A percentile compares a stretch with the other conserved stretches of the same genome.
Conservation (phyloP, 192 early-diverging fungal species). For the Piromyces sp. region DNA sequence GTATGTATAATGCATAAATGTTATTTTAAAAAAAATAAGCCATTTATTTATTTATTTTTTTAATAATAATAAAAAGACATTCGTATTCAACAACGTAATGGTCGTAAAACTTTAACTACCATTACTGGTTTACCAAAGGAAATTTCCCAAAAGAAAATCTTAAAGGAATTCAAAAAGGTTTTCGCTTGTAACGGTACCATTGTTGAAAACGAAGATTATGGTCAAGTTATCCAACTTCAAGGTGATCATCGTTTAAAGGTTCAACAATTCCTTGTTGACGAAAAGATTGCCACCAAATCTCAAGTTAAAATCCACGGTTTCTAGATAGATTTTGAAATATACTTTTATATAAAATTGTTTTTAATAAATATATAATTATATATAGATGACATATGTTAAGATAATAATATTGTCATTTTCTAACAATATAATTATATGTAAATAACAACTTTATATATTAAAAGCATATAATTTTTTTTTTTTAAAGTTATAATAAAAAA, state of each 20-base stretch:
- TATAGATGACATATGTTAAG: too few species aligned
- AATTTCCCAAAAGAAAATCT: slow-evolving; percentile 73
- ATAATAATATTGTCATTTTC: too few species aligned
- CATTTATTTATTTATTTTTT: background rate
- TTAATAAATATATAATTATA: background rate
- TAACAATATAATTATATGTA: too few species aligned
- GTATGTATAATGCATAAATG: slow-evolving; percentile 17
- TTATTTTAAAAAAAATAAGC: too few species aligned
- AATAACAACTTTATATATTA: too few species aligned
- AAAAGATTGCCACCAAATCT: slow-evolving; percentile 67
- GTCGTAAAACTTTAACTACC: slow-evolving; percentile 90
- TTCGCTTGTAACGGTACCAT: slow-evolving; percentile 96
- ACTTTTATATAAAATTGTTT: background rate
- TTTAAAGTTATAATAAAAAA: too few species aligned
- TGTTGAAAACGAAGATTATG: slow-evolving; percentile 77
- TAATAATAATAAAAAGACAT: slow-evolving; percentile 48
- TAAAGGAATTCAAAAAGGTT: slow-evolving; percentile 90
- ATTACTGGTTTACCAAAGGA: slow-evolving; percentile 75
- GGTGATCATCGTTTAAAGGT: slow-evolving; percentile 87
- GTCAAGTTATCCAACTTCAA: slow-evolving; percentile 80
- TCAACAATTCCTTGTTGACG: slow-evolving; percentile 51
- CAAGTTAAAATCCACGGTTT: slow-evolving; percentile 93
- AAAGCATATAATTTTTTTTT: too few species aligned
- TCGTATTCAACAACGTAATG: slow-evolving; percentile 91
- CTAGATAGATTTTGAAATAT: slow-evolving; percentile 22